These are phyloP conservation scores for Aspergillus cavernicola DNA, from an alignment of 495 filamentous ascomycete species.

Conservation along the genomic window DNA sequence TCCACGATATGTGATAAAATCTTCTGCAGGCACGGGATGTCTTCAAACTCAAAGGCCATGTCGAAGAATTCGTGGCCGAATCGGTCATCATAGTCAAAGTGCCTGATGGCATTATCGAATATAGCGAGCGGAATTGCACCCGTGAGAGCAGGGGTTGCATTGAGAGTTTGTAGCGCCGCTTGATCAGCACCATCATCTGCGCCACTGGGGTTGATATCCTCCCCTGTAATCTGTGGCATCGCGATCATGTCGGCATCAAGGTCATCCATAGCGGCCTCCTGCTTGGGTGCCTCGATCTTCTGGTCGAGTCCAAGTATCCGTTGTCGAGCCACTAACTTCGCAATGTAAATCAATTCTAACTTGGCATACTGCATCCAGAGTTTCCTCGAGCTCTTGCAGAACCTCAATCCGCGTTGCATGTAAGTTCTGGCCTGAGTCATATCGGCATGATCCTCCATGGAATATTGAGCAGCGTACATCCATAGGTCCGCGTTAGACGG, in stretches of 20 bases:
- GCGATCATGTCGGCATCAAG: constrained; percentile 53
- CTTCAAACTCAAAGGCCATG: constrained; percentile 65
- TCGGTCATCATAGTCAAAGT: constrained; percentile 57
- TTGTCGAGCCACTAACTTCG: constrained; percentile 69
- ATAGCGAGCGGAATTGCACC: constrained; percentile 91
- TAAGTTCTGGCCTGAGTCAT: constrained; percentile 82
- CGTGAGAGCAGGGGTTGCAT: constrained; percentile 74
- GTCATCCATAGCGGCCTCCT: constrained; percentile 36
- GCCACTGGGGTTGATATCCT: constrained; percentile 61
- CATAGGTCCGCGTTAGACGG: constrained; percentile 81
- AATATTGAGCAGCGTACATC: constrained; percentile 76
- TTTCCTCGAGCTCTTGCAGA: constrained; percentile 66
- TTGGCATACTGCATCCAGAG: constrained; percentile 90
- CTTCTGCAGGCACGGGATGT: constrained; percentile 58
- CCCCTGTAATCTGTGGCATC: constrained; percentile 58
- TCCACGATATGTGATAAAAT: constrained; percentile 76
- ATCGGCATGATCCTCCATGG: constrained; percentile 73
- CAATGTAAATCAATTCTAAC: constrained; percentile 88
- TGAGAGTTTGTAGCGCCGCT: constrained; percentile 57
- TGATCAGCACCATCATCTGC: constrained; percentile 49
- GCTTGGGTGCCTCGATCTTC: constrained; percentile 36
- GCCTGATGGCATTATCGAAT: constrained; percentile 81
- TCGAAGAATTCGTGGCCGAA: constrained; percentile 76
- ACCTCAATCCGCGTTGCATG: constrained; percentile 82
- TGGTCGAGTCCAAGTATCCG: constrained; percentile 66